Evolutionary conservation across 2,329 filamentous ascomycete genomes (phyloP).

Genomic region (Huntiella omanensis): DNA sequence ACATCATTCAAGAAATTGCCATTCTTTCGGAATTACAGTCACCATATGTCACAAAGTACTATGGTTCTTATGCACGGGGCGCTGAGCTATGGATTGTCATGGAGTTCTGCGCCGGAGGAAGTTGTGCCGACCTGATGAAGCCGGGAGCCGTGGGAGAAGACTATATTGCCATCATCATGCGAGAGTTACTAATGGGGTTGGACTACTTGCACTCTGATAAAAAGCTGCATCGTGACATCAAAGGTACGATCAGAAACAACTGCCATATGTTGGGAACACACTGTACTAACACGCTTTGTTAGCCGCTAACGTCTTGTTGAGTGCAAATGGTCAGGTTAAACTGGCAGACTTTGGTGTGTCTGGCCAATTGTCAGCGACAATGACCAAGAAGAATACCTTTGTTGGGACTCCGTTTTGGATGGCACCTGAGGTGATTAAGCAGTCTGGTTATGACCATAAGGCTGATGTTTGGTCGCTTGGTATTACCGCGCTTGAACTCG

Average conservation of each 20-base stretch:
- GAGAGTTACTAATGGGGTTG: conserved; percentile 73
- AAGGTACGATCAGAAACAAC: conserved; percentile 37
- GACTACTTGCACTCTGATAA: conserved; percentile 91
- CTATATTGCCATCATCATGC: conserved; percentile 89
- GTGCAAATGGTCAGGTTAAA: conserved; percentile 86
- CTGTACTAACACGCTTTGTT: conserved; percentile 3
- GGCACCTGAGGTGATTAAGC: conserved; percentile 96
- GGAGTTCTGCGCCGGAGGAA: conserved; percentile 96
- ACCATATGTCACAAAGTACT: conserved; percentile 92
- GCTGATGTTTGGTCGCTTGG: conserved; percentile 95
- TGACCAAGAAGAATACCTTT: conserved; percentile 99
- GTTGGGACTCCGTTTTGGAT: conserved; percentile 99
- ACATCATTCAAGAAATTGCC: conserved; percentile 97
- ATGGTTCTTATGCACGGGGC: conserved; percentile 89
- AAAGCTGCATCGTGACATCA: conserved; percentile 92
- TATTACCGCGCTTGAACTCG: conserved; percentile 82
- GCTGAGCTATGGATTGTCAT: conserved; percentile 98
- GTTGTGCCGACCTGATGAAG: conserved; percentile 90
- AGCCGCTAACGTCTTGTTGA: conserved; percentile 86
- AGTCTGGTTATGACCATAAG: conserved; percentile 94
- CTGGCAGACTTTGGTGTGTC: conserved; percentile 94
- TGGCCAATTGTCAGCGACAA: conserved; percentile 86
- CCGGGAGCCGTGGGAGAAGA: conserved; percentile 81
- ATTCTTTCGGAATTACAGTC: conserved; percentile 93
- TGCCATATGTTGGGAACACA: neutral